Conservation (phyloP, 306 rosid genomes). For the Alnus rubra region DNA sequence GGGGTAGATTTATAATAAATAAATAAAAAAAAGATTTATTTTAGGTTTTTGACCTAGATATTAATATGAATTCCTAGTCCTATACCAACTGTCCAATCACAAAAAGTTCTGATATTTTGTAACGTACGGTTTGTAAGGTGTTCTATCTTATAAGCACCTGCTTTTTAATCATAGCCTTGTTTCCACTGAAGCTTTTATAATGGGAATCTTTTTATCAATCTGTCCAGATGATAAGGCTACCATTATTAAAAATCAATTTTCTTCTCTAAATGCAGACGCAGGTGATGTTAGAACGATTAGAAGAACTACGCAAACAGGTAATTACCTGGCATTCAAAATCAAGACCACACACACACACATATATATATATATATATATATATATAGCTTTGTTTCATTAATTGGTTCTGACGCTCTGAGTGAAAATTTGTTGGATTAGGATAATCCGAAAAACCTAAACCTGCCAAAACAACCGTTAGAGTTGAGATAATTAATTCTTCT, state of each 20-base stretch:
- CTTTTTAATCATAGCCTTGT: background rate
- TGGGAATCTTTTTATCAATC: background rate
- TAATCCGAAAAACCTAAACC: too few species aligned
- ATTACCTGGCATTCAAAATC: background rate
- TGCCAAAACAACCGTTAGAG: too few species aligned
- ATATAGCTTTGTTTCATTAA: too few species aligned
- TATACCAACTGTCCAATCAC: background rate
- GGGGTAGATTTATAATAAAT: too few species aligned
- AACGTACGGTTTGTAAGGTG: background rate
- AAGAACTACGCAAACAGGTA: constrained; percentile 64
- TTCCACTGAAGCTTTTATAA: too few species aligned
- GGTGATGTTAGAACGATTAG: constrained; percentile 42
- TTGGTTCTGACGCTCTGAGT: too few species aligned
- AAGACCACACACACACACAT: too few species aligned
- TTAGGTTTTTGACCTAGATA: background rate
- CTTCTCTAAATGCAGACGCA: constrained; percentile 41
- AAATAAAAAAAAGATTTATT: too few species aligned
- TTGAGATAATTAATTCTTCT: too few species aligned
- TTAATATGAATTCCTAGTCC: background rate
- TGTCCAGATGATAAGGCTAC: background rate
- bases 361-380: too few species aligned
- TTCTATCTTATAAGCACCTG: background rate
- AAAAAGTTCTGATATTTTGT: background rate
- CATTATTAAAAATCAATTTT: background rate
- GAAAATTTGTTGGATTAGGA: too few species aligned